Evolutionary conservation across 2,329 filamentous ascomycete species (phyloP).

Genomic region (Phaeoacremonium minimum): DNA sequence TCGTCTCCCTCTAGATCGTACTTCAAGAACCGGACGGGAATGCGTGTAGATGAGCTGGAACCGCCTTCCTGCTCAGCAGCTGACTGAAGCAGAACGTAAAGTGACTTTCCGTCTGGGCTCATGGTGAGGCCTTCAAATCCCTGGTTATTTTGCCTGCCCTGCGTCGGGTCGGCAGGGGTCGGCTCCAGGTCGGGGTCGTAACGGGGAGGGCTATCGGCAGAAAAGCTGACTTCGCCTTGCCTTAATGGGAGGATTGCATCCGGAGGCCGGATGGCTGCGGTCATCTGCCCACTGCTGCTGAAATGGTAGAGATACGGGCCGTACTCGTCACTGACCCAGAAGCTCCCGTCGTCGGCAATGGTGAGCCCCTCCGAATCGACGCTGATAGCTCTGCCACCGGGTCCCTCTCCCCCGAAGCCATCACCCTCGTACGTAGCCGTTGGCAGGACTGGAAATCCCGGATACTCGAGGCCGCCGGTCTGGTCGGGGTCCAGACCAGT

Average conservation of each 20-base stretch:
- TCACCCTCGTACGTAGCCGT: conserved; percentile 61
- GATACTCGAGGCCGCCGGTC: conserved; percentile 46
- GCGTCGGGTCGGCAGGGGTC: conserved; percentile 50
- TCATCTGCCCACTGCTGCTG: conserved; percentile 50
- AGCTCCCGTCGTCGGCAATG: conserved; percentile 53
- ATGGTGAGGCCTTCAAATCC: conserved; percentile 68
- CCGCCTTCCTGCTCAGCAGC: conserved; percentile 52
- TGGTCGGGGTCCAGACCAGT: conserved; percentile 61
- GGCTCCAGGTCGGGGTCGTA: conserved; percentile 47
- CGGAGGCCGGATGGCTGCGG: conserved; percentile 59
- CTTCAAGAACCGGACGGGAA: conserved; percentile 57
- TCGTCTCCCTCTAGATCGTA: conserved; percentile 56
- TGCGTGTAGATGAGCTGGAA: conserved; percentile 30
- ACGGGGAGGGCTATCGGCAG: conserved; percentile 57
- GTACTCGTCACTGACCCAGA: conserved; percentile 70
- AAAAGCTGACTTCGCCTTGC: conserved; percentile 56
- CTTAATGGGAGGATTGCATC: conserved; percentile 60
- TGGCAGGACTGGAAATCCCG: conserved; percentile 59
- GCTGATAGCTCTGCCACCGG: conserved; percentile 54
- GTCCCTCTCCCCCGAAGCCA: conserved; percentile 59
- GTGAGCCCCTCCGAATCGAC: conserved; percentile 66
- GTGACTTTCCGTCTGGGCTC: conserved; percentile 56
- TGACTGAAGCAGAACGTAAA: conserved; percentile 64
- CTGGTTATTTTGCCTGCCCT: conserved; percentile 68
- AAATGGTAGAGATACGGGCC: conserved; percentile 69